Evolutionary conservation across 441 rosid genomes (phyloP).

Genomic region (Mallotus repandus): DNA sequence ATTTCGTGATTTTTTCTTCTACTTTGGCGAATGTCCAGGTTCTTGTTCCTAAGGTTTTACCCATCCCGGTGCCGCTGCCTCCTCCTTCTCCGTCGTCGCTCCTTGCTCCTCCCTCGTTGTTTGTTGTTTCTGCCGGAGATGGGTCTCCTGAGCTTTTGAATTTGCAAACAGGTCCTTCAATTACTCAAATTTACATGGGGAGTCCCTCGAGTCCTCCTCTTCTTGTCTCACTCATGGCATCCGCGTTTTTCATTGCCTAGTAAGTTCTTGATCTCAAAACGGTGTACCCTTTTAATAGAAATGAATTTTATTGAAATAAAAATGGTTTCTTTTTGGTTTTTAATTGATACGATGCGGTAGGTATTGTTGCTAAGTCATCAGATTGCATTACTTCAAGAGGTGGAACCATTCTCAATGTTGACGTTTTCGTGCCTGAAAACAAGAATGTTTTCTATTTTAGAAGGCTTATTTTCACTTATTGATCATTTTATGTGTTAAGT

Average conservation of each 20-base stretch:
- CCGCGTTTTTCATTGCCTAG: conserved; percentile 92
- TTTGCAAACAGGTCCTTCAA: conserved; percentile 51
- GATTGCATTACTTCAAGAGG: conserved; percentile 92
- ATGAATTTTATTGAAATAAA: too few species aligned
- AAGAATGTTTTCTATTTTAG: conserved; percentile 83
- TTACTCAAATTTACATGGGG: conserved; percentile 39
- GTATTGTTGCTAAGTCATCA: conserved; percentile 84
- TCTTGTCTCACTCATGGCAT: conserved; percentile 64
- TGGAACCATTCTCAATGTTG: conserved; percentile 84
- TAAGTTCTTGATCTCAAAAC: conserved; percentile 30
- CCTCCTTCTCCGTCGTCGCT: too few species aligned
- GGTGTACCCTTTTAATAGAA: neutral
- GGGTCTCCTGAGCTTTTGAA: conserved; percentile 38
- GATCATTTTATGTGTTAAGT: neutral
- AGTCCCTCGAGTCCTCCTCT: conserved; percentile 41
- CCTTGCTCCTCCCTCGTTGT: too few species aligned
- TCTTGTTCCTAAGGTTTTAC: too few species aligned
- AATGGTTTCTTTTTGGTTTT: neutral
- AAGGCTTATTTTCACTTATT: conserved; percentile 38
- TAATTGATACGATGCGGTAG: conserved; percentile 60
- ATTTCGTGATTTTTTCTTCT: too few species aligned
- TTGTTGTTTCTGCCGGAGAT: too few species aligned
- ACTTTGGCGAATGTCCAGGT: too few species aligned
- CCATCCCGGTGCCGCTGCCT: too few species aligned
- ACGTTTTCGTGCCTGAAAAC: conserved; percentile 82